Evolutionary conservation across 2,329 filamentous ascomycete genomes (phyloP), one percentile per base, ranked within the genome.

Genomic region (Fusarium pininemorale): DNA sequence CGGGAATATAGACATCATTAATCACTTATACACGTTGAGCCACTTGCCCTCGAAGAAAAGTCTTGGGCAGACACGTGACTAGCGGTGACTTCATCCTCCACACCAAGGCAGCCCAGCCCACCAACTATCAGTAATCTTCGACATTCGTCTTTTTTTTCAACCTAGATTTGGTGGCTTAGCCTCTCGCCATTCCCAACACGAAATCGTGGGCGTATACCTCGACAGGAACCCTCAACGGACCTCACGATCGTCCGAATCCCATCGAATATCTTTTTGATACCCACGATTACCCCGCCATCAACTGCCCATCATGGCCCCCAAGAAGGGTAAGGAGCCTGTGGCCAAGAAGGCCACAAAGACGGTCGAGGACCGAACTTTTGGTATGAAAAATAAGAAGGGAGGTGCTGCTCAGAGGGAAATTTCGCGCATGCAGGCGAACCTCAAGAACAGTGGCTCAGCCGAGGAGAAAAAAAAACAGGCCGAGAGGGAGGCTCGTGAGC

Each of bases 361-460:
- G 50, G 93, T 95, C 73, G 94, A 96, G 73, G 96, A 99, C 87
- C 96, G 96, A 86, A 98, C 96, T 55, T 99, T 99, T 88, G 96
- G 96, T 79, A 98, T 99, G 96, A 99, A 99, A 87, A 99, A 99
- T 82, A 99, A 99, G 88, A 99, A 98, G 88, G 96, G 96, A 77
- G 93, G 91, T 65, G 92, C 90, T 59, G 96, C 95, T 63, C 94
- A 98, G 85, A 97, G 92, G 84, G 91, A 95, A 77, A 98, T 99
- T 81, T 92, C 93, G 67, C 93, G 95, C 79, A 90, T 99, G 82
- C 86, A 91, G 76, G 89, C 91, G 53, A 92, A 95, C 79, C 89
- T 91, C 59, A 91, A 92, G 76, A 88, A 89, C 64, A 91, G 92
- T 77, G 94, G 94, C 70, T 92, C 89, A n/a, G 90, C 94, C 28